Percentiles rank a stretch among this genome's conserved stretches.
These are phyloP conservation scores for Chara braunii DNA, from an alignment of 139 green algal species.

Conservation along the genomic window DNA sequence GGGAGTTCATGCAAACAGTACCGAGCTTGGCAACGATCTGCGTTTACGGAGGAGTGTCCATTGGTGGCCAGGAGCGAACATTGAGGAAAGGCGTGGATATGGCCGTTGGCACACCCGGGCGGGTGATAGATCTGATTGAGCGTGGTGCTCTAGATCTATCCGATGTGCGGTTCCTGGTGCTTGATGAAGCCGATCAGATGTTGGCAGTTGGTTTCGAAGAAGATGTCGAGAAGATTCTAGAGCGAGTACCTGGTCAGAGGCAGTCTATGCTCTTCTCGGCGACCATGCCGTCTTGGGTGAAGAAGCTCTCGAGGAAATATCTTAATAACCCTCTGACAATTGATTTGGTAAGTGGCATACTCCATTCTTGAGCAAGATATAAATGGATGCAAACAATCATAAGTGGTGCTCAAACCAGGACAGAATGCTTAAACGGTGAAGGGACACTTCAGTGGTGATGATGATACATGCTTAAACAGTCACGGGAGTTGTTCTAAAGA, in stretches of 20 bases:
- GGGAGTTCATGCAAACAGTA: conserved; percentile 71
- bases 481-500: no score
- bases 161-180: conserved; percentile 73
- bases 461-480: no score
- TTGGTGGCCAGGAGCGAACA: conserved; percentile 36
- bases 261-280: conserved; percentile 97
- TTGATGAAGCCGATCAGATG: conserved; percentile 99
- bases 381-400: no score
- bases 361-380: no score
- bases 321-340: conserved; percentile 70
- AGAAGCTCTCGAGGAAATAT: conserved; percentile 71
- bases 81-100: conserved; percentile 74
- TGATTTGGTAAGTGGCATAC: conserved; percentile 76
- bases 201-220: conserved; percentile 94
- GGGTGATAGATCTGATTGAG: conserved; percentile 92
- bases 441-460: no score
- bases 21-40: conserved; percentile 58
- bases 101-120: conserved; percentile 90
- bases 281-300: conserved; percentile 92
- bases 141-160: conserved; percentile 61
- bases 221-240: conserved; percentile 92
- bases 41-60: conserved; percentile 85
- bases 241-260: conserved; percentile 52
- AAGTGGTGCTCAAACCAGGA: no score
- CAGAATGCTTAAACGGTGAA: no score